Conservation (phyloP, 2,329 filamentous ascomycete species). For the Venturia asperata region DNA sequence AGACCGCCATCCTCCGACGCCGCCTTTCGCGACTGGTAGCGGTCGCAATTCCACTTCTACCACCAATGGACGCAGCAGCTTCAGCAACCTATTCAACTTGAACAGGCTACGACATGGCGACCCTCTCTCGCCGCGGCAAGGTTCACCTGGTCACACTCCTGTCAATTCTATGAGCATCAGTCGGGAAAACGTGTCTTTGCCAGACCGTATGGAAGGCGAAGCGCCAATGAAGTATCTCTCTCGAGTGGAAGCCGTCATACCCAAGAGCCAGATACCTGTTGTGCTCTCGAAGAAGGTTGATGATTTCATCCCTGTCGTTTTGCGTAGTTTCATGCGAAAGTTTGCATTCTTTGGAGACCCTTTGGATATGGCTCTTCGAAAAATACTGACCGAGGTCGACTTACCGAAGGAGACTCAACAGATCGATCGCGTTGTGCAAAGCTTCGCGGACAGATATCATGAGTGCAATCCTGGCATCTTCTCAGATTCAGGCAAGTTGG, state of each 20-base stretch:
- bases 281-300: conserved; percentile 82
- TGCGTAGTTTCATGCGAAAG: conserved; percentile 90
- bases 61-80: conserved; percentile 71
- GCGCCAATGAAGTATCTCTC: conserved; percentile 84
- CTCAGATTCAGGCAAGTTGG: conserved; percentile 54
- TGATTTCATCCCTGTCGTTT: conserved; percentile 70
- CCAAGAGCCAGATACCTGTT: conserved; percentile 74
- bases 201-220: conserved; percentile 77
- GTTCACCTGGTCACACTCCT: conserved; percentile 57
- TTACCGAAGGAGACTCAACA: conserved; percentile 96
- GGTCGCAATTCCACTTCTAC: conserved; percentile 74
- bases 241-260: conserved; percentile 72
- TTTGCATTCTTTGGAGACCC: conserved; percentile 96
- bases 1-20: conserved; percentile 61
- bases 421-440: conserved; percentile 87
- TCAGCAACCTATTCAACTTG: conserved; percentile 79
- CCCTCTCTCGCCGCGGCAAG: conserved; percentile 56
- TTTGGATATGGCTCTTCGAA: conserved; percentile 95
- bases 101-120: conserved; percentile 76
- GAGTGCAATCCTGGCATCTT: conserved; percentile 98
- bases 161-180: conserved; percentile 72
- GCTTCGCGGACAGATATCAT: conserved; percentile 93
- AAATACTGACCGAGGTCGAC: conserved; percentile 93
- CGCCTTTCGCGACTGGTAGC: conserved; percentile 41
- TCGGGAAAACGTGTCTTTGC: conserved; percentile 62